Percentiles rank a stretch among this genome's conserved stretches.
Conservation (phyloP, 306 rosid genomes). For the Vigna nakashimae region DNA sequence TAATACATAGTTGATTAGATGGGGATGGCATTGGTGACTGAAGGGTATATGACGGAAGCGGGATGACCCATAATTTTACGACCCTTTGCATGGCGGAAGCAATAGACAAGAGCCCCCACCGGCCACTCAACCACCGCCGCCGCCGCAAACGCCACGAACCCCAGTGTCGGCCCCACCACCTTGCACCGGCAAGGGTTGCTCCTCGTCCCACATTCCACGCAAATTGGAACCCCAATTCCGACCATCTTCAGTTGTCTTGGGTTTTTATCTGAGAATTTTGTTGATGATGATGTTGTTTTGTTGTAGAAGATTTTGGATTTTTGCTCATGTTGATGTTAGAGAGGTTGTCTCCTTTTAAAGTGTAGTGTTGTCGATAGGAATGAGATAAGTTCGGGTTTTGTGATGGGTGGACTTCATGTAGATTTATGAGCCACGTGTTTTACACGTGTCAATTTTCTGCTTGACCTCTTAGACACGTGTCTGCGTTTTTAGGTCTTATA, state of each 20-base stretch:
- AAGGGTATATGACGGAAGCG: slow-evolving; percentile 68
- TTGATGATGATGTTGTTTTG: background rate
- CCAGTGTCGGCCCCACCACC: slow-evolving; percentile 83
- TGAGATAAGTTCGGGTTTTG: background rate
- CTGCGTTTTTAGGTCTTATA: background rate
- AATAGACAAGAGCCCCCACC: slow-evolving; percentile 67
- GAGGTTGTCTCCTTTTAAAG: slow-evolving; percentile 3
- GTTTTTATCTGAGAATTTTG: background rate
- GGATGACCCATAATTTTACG: slow-evolving; percentile 76
- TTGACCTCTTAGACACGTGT: slow-evolving; percentile 16
- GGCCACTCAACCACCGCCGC: slow-evolving; percentile 88
- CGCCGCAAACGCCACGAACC: slow-evolving; percentile 61
- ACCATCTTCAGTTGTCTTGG: slow-evolving; percentile 17
- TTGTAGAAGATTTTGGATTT: background rate
- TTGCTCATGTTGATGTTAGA: background rate
- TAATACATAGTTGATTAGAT: background rate
- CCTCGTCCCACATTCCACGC: slow-evolving; percentile 71
- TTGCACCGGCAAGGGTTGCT: slow-evolving; percentile 89
- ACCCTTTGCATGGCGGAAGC: slow-evolving; percentile 68
- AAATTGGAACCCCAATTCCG: slow-evolving; percentile 59
- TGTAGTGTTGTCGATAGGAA: background rate
- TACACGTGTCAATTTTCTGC: background rate
- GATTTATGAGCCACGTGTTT: slow-evolving; percentile 6
- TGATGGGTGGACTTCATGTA: background rate
- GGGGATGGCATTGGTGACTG: slow-evolving; percentile 49